These are phyloP conservation scores for Sinapis alba DNA, from an alignment of 441 rosid genomes.

Conservation along the genomic window DNA sequence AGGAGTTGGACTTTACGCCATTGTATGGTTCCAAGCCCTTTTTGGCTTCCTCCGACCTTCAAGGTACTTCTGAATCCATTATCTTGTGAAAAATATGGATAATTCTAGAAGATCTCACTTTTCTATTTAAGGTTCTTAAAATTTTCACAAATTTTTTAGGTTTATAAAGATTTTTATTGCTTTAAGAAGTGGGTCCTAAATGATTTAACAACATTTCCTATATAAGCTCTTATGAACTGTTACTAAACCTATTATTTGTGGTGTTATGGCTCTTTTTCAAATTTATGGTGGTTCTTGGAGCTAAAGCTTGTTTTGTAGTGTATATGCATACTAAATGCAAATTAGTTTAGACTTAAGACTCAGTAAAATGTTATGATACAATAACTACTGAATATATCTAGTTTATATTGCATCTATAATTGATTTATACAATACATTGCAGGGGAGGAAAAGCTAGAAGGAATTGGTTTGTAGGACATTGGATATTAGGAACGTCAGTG, in stretches of 20 bases:
- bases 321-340: background rate
- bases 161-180: background rate
- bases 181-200: background rate
- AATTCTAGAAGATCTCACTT: background rate
- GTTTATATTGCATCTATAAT: background rate
- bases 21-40: constrained; percentile 76
- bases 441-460: constrained; percentile 69
- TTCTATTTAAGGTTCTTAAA: background rate
- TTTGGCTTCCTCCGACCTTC: constrained; percentile 61
- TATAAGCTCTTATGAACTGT: background rate
- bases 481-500: constrained; percentile 63
- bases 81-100: background rate
- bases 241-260: background rate
- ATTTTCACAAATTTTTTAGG: background rate
- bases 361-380: background rate
- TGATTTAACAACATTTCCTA: background rate
- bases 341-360: background rate
- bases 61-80: constrained; percentile 50
- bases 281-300: background rate
- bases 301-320: background rate
- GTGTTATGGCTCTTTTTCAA: background rate
- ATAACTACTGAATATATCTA: background rate
- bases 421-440: constrained; percentile 4
- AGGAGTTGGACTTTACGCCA: constrained; percentile 61
- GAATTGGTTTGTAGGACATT: constrained; percentile 66